A percentile compares a stretch with the other conserved stretches of the same genome.
phyloP scores from a whole-genome alignment of 1,139 yeast genomes.

The Geotrichum candidum region DNA sequence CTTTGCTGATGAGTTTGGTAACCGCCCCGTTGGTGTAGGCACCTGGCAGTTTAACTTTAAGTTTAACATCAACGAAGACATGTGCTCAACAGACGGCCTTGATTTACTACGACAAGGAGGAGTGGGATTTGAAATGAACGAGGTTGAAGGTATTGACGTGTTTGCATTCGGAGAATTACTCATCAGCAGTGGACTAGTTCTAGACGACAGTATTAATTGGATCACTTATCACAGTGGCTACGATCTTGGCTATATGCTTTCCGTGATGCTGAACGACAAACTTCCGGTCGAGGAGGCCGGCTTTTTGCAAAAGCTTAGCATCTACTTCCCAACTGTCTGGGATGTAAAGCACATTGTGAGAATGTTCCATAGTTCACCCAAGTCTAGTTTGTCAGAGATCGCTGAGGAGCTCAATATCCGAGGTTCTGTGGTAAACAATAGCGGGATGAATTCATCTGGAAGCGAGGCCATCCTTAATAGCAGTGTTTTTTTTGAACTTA shows the following conservation, averaged over 20 bases:
- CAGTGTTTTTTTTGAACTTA: conserved; percentile 47
- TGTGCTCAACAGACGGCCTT: conserved; percentile 74
- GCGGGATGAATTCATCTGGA: conserved; percentile 43
- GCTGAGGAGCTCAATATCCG: conserved; percentile 46
- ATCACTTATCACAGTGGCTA: conserved; percentile 85
- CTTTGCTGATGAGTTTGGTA: conserved; percentile 69
- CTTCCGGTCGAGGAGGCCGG: conserved; percentile 82
- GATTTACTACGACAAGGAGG: conserved; percentile 78
- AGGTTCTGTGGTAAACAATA: conserved; percentile 25
- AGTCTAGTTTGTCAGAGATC: conserved; percentile 36
- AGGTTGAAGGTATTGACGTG: conserved; percentile 71
- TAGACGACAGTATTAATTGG: conserved; percentile 76
- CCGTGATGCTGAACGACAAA: conserved; percentile 65
- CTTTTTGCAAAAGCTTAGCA: conserved; percentile 63
- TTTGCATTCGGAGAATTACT: conserved; percentile 77
- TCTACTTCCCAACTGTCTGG: conserved; percentile 75
- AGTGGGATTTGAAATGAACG: conserved; percentile 70
- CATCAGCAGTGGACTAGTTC: conserved; percentile 77
- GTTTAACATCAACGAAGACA: conserved; percentile 64
- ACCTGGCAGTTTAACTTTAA: conserved; percentile 95
- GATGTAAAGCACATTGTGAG: conserved; percentile 79
- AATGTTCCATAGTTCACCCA: conserved; percentile 36
- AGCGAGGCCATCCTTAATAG: conserved; percentile 48
- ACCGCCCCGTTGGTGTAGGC: conserved; percentile 61
- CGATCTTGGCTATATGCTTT: conserved; percentile 83